Evolutionary conservation across 257 asterid genomes (phyloP).

Genomic region (Misopates orontium): DNA sequence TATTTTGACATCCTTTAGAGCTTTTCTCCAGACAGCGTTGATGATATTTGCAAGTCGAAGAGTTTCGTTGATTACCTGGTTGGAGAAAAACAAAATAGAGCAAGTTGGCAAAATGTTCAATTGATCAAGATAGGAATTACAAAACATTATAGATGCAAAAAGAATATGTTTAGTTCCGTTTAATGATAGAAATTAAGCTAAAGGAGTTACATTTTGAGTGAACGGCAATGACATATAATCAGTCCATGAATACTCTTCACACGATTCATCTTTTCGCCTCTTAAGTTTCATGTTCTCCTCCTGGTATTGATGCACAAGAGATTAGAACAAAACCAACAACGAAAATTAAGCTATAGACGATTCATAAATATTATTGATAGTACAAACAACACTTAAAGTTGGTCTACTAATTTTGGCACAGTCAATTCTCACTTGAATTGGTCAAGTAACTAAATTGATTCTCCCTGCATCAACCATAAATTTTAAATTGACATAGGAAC

Average conservation of each 20-base stretch:
- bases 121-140: background rate
- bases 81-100: background rate
- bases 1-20: conserved; percentile 80
- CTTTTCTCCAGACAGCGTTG: conserved; percentile 98
- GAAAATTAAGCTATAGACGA: too few species aligned
- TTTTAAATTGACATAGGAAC: too few species aligned
- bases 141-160: background rate
- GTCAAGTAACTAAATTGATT: too few species aligned
- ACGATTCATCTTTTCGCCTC: conserved; percentile 46
- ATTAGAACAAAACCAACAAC: background rate
- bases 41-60: conserved; percentile 78
- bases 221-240: conserved; percentile 76
- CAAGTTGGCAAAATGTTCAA: background rate
- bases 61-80: conserved; percentile 89
- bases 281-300: conserved; percentile 87
- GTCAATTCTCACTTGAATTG: too few species aligned
- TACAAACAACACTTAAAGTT: too few species aligned
- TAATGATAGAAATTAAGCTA: background rate
- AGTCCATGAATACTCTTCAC: conserved; percentile 73
- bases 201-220: conserved; percentile 71
- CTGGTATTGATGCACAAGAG: conserved; percentile 33
- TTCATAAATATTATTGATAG: too few species aligned
- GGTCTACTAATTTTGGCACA: too few species aligned
- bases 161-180: background rate
- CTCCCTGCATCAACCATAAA: too few species aligned